phyloP scores from a whole-genome alignment of 106 monocot genomes.

The Dendrobium huoshanense region DNA sequence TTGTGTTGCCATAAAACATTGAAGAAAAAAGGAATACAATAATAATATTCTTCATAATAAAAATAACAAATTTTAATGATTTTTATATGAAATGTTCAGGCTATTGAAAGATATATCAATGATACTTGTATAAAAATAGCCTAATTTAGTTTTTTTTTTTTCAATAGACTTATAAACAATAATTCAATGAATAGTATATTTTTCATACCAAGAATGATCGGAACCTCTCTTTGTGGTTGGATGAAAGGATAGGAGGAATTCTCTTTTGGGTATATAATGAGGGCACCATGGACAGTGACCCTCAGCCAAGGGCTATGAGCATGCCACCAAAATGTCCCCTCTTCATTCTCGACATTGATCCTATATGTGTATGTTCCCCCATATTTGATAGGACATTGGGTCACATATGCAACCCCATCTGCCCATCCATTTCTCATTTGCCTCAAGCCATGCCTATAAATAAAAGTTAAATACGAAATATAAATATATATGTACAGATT shows the following conservation, averaged over 20 bases:
- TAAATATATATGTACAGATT: no score
- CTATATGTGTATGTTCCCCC: conserved; percentile 13
- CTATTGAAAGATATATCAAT: no score
- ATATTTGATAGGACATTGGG: conserved; percentile 13
- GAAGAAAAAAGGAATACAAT: no score
- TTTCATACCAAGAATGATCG: conserved; percentile 5
- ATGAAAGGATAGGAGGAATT: conserved; percentile 3
- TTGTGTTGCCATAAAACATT: no score
- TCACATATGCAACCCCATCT: conserved; percentile 21
- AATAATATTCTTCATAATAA: no score
- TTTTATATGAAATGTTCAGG: no score
- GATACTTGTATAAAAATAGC: no score
- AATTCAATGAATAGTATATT: no score
- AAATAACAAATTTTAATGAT: no score
- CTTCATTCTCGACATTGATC: conserved; percentile 14
- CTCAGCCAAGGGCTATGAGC: conserved; percentile 2
- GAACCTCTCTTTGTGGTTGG: conserved; percentile 12
- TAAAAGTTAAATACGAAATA: no score
- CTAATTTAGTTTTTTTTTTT: no score
- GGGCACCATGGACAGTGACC: conserved; percentile 4
- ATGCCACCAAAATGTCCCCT: conserved; percentile 17
- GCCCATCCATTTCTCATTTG: conserved; percentile 54
- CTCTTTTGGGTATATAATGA: conserved; percentile 6
- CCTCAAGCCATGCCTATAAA: conserved; percentile 43
- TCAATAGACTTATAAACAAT: no score